Conservation (phyloP, 2,329 filamentous ascomycete species). For the Botrytis cinerea region DNA sequence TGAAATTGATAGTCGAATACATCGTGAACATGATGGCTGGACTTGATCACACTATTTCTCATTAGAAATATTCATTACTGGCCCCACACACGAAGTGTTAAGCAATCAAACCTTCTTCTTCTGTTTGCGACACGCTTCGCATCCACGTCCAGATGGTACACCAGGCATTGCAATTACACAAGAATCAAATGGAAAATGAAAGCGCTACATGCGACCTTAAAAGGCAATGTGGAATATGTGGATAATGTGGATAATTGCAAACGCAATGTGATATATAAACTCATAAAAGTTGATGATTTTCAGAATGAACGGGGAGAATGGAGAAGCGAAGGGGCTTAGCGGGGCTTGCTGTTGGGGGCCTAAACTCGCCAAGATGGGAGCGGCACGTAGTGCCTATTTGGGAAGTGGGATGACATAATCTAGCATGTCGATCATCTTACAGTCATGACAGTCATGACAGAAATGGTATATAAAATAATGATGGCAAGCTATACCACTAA, state of each 20-base stretch:
- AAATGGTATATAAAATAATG: too few relatives aligned
- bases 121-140: constrained; percentile 53
- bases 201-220: constrained; percentile 2
- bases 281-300: neutral
- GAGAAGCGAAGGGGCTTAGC: constrained; percentile 4
- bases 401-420: constrained; percentile 17
- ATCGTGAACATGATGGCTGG: neutral
- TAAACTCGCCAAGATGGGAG: neutral
- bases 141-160: constrained; percentile 53
- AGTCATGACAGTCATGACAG: too few relatives aligned
- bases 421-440: neutral
- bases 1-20: neutral
- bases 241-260: neutral
- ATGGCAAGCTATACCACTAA: too few relatives aligned
- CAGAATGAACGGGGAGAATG: too few relatives aligned
- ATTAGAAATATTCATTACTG: neutral
- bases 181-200: neutral
- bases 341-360: neutral
- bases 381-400: neutral
- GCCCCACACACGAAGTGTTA: rapidly evolving
- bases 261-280: neutral
- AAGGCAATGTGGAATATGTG: neutral
- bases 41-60: neutral
- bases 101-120: constrained; percentile 53
- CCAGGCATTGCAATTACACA: constrained; percentile 48